These are phyloP conservation scores for Sanguinoderma infundibulare DNA, from an alignment of 1,284 basidiomycete species.

Conservation along the genomic window DNA sequence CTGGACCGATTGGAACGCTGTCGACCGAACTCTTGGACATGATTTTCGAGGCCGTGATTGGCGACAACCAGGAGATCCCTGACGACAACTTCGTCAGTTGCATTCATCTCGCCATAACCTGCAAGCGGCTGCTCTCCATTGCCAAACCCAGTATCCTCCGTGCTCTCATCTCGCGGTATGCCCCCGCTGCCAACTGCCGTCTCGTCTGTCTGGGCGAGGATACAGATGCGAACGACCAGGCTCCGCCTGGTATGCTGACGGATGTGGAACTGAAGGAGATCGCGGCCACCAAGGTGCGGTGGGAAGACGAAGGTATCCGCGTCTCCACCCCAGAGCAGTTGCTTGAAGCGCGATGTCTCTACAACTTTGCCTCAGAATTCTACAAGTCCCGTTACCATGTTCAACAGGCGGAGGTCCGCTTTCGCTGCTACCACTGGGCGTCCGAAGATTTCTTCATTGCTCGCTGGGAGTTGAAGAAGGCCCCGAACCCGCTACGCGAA, in stretches of 20 bases:
- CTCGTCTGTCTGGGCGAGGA: conserved; percentile 21
- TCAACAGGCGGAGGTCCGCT: no score
- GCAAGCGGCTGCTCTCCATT: conserved; percentile 12
- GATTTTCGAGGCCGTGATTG: neutral
- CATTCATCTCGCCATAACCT: conserved; percentile 7
- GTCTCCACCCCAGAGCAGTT: neutral
- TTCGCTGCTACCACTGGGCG: no score
- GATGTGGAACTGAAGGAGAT: conserved; percentile 2
- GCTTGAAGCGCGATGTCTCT: neutral
- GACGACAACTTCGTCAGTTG: neutral
- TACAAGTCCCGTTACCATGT: no score
- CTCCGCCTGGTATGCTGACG: conserved; percentile 15
- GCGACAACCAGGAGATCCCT: neutral
- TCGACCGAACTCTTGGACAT: neutral
- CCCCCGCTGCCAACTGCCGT: conserved; percentile 14
- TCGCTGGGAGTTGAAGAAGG: neutral
- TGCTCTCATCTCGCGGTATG: neutral
- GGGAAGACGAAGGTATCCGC: neutral
- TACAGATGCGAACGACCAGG: conserved; percentile 5
- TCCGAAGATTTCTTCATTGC: no score
- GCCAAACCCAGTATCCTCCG: conserved; percentile 5
- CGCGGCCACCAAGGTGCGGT: neutral
- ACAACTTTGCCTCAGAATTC: neutral
- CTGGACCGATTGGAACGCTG: neutral
- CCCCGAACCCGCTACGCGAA: neutral